Conservation (phyloP, 306 rosid genomes). For the Dicorynia guianensis region DNA sequence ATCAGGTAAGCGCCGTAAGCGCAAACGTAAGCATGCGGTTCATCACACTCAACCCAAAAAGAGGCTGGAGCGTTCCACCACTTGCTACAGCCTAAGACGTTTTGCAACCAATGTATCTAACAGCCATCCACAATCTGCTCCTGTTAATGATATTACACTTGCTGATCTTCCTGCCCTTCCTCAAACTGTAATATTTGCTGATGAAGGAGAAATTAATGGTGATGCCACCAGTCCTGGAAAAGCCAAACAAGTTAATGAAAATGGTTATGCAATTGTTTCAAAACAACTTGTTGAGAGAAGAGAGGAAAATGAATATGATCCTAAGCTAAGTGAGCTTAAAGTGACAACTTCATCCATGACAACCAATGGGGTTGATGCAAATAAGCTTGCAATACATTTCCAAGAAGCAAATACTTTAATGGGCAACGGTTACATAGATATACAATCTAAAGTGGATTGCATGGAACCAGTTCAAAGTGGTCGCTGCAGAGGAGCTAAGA, state of each 20-base stretch:
- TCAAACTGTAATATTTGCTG: slow-evolving; percentile 40
- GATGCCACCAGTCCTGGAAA: slow-evolving; percentile 27
- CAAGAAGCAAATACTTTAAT: slow-evolving; percentile 53
- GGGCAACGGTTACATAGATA: slow-evolving; percentile 37
- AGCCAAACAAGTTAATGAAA: slow-evolving; percentile 39
- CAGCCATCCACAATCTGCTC: slow-evolving; percentile 46
- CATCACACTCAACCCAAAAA: slow-evolving; percentile 64
- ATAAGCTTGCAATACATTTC: slow-evolving; percentile 55
- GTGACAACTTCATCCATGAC: slow-evolving; percentile 32
- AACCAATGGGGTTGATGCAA: slow-evolving; percentile 48
- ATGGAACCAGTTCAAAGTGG: slow-evolving; percentile 49
- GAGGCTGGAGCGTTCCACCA: slow-evolving; percentile 58
- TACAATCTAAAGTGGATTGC: slow-evolving; percentile 45
- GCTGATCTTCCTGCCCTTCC: slow-evolving; percentile 41
- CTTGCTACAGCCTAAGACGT: slow-evolving; percentile 53
- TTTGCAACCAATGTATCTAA: slow-evolving; percentile 43
- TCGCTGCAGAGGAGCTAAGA: slow-evolving; percentile 78
- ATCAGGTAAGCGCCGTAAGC: slow-evolving; percentile 65
- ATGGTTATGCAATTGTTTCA: slow-evolving; percentile 41
- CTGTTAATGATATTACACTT: slow-evolving; percentile 33
- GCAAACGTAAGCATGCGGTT: slow-evolving; percentile 71
- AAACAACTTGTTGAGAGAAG: slow-evolving; percentile 42
- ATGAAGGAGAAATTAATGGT: slow-evolving; percentile 44
- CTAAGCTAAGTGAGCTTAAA: slow-evolving; percentile 83
- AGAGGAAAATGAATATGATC: slow-evolving; percentile 65